These are phyloP conservation scores for Rickenella mellea DNA, from an alignment of 768 basidiomycete genomes.

Conservation along the genomic window DNA sequence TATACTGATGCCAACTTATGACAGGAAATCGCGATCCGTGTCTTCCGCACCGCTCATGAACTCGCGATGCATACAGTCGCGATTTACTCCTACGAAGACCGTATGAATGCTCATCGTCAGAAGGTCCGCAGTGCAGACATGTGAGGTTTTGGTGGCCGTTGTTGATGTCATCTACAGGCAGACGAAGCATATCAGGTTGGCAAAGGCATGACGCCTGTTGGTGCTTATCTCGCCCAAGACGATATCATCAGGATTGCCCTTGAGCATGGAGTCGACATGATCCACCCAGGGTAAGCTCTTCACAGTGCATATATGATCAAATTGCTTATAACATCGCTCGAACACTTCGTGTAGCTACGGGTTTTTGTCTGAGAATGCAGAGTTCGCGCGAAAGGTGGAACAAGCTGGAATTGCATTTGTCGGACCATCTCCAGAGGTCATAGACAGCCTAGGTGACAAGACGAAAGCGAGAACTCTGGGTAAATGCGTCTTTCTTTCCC, in stretches of 20 bases:
- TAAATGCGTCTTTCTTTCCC: constrained; percentile 23
- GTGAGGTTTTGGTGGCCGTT: not conserved
- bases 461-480: constrained; percentile 91
- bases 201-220: constrained; percentile 92
- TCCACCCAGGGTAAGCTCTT: constrained; percentile 80
- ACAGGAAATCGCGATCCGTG: constrained; percentile 97
- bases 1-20: constrained; percentile 5
- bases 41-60: constrained; percentile 97
- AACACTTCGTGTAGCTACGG: constrained; percentile 58
- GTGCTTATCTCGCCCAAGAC: constrained; percentile 93
- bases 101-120: constrained; percentile 93
- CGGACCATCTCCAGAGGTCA: constrained; percentile 91
- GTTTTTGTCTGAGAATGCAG: constrained; percentile 95
- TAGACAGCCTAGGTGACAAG: constrained; percentile 97
- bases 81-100: constrained; percentile 96
- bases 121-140: constrained; percentile 46
- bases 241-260: constrained; percentile 95
- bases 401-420: constrained; percentile 96
- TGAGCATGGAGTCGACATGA: constrained; percentile 99
- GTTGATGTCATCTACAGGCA: constrained; percentile 39
- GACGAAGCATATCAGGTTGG: constrained; percentile 99
- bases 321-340: not conserved
- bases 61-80: constrained; percentile 99
- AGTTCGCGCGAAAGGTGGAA: constrained; percentile 96
- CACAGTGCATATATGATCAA: constrained; percentile 3